phyloP scores from a whole-genome alignment of 106 monocot genomes.

The Triglochin maritima region DNA sequence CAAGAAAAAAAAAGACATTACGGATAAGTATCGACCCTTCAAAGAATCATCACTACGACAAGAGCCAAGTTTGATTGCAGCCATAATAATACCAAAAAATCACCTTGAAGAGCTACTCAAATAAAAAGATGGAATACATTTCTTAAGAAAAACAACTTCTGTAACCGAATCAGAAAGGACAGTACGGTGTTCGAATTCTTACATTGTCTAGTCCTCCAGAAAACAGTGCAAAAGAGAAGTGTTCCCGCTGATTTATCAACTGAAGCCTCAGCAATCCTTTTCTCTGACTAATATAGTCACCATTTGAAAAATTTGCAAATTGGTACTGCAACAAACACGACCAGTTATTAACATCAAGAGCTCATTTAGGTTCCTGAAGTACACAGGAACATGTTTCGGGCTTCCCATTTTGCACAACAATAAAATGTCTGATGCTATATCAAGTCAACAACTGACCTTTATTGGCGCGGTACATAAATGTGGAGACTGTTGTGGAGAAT shows the following conservation, averaged over 20 bases:
- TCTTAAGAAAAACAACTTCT: neutral
- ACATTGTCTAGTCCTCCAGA: slow-evolving; percentile 68
- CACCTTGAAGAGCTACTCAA: too few relatives aligned
- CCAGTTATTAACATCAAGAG: neutral
- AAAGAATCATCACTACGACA: too few relatives aligned
- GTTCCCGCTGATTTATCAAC: slow-evolving; percentile 87
- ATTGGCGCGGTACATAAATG: slow-evolving; percentile 78
- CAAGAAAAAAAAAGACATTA: neutral
- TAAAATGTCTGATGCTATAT: neutral
- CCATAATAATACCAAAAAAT: too few relatives aligned
- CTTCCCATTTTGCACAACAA: too few relatives aligned
- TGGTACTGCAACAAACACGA: slow-evolving; percentile 50
- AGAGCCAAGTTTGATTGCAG: too few relatives aligned
- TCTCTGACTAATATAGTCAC: slow-evolving; percentile 41
- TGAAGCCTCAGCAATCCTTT: slow-evolving; percentile 64
- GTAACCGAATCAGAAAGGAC: neutral
- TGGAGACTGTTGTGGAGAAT: too few relatives aligned
- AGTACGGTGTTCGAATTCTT: slow-evolving; percentile 4
- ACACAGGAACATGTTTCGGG: too few relatives aligned
- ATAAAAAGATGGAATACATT: neutral
- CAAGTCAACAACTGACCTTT: slow-evolving; percentile 39
- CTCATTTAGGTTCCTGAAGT: too few relatives aligned
- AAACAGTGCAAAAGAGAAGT: slow-evolving; percentile 93
- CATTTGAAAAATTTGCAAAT: slow-evolving; percentile 60
- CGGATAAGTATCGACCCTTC: too few relatives aligned